Evolutionary conservation across 306 rosid genomes (phyloP).

Genomic region (Crataegus laevigata): DNA sequence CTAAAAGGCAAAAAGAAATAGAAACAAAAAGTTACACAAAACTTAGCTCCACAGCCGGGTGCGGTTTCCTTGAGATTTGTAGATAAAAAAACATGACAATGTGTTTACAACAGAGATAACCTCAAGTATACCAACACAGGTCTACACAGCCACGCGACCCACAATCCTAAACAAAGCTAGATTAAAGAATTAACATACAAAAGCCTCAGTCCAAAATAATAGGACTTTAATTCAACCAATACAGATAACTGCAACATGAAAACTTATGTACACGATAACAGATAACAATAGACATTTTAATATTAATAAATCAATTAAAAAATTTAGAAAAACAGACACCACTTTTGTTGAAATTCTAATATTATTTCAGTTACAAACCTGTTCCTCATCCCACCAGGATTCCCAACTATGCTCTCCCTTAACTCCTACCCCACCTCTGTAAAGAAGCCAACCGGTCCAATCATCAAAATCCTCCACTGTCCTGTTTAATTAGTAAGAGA

Average conservation of each 20-base stretch:
- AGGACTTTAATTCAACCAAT: background rate
- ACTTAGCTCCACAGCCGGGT: background rate
- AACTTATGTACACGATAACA: background rate
- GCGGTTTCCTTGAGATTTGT: background rate
- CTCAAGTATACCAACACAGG: background rate
- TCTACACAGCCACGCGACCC: background rate
- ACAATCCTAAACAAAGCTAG: background rate
- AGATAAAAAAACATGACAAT: background rate
- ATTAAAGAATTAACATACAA: background rate
- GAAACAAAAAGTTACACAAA: background rate
- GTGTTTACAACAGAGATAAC: background rate
- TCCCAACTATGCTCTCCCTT: slow-evolving; percentile 99
- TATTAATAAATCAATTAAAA: background rate
- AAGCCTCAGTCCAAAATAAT: background rate
- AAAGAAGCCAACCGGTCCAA: slow-evolving; percentile 98
- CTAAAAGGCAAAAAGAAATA: background rate
- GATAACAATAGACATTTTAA: background rate
- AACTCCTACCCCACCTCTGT: slow-evolving; percentile 95
- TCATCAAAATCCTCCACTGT: slow-evolving; percentile 98
- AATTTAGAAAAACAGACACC: background rate
- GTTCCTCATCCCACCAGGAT: slow-evolving; percentile 99
- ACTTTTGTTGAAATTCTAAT: background rate
- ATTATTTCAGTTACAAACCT: slow-evolving; percentile 36
- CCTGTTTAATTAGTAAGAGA: slow-evolving; percentile 44
- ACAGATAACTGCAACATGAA: background rate